Conservation (phyloP, 1,139 yeast species). For the Kodamaea sp. region DNA sequence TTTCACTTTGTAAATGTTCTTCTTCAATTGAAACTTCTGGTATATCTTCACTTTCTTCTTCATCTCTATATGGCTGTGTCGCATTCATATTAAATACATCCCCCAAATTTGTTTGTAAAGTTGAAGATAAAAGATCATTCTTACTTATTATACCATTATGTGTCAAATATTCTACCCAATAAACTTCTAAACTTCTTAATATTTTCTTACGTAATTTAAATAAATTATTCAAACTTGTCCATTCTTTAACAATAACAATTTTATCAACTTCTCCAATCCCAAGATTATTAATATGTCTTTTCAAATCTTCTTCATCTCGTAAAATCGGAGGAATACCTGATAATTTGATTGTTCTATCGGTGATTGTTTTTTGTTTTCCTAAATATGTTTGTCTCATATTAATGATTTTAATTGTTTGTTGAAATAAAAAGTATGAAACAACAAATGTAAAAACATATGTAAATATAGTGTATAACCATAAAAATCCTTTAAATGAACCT, state of each 20-base stretch:
- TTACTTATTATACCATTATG: constrained; percentile 29
- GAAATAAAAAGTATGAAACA: constrained; percentile 57
- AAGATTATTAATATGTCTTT: constrained; percentile 68
- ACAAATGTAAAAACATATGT: constrained; percentile 79
- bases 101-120: constrained; percentile 28
- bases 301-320: constrained; percentile 64
- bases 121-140: constrained; percentile 27
- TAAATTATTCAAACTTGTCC: constrained; percentile 68
- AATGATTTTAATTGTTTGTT: constrained; percentile 70
- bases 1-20: neutral
- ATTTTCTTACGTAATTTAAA: constrained; percentile 56
- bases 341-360: constrained; percentile 85
- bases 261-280: constrained; percentile 78
- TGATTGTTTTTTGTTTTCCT: constrained; percentile 84
- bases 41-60: constrained; percentile 10
- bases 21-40: constrained; percentile 8
- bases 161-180: constrained; percentile 74
- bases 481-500: constrained; percentile 15
- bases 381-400: constrained; percentile 75
- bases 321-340: constrained; percentile 89
- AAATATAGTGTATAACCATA: constrained; percentile 68
- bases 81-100: constrained; percentile 26
- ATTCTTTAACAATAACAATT: constrained; percentile 77
- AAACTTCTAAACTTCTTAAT: constrained; percentile 57
- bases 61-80: constrained; percentile 12